phyloP scores from a whole-genome alignment of 768 basidiomycete genomes.

The Russula abietina region DNA sequence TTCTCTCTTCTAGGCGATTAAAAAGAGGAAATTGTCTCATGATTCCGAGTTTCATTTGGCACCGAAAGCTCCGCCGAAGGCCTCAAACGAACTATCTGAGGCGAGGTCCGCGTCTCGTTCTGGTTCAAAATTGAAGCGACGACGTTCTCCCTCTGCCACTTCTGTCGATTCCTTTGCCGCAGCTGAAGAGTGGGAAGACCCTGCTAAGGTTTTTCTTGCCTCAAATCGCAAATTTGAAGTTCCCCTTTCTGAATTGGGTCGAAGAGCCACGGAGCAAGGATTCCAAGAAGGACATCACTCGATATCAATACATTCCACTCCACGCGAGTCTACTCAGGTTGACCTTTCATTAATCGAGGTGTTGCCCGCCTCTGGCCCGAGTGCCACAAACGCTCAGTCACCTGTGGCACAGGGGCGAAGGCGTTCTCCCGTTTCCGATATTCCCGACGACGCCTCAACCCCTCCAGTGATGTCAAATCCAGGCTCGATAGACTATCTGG shows the following conservation, averaged over 20 bases:
- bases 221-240: slow-evolving; percentile 34
- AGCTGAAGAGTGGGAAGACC: slow-evolving; percentile 16
- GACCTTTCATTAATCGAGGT: neutral
- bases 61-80: neutral
- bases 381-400: neutral
- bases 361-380: neutral
- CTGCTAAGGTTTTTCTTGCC: slow-evolving; percentile 24
- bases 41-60: neutral
- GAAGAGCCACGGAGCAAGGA: slow-evolving; percentile 26
- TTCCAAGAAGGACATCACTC: slow-evolving; percentile 13
- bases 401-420: neutral
- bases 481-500: neutral
- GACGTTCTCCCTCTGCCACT: slow-evolving; percentile 12
- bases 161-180: slow-evolving; percentile 16
- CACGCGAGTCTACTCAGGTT: slow-evolving; percentile 5
- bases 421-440: neutral
- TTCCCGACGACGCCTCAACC: slow-evolving; percentile 13
- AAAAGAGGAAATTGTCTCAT: slow-evolving; percentile 11
- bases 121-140: slow-evolving; percentile 10
- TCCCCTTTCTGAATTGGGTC: slow-evolving; percentile 53
- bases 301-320: neutral
- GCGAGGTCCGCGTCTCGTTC: slow-evolving; percentile 1
- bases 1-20: slow-evolving; percentile 2
- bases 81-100: neutral
- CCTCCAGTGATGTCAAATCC: slow-evolving; percentile 19